Evolutionary conservation across 257 asterid species (phyloP), one percentile per base, ranked within the genome.

Genomic region (Solanum chaucha): DNA sequence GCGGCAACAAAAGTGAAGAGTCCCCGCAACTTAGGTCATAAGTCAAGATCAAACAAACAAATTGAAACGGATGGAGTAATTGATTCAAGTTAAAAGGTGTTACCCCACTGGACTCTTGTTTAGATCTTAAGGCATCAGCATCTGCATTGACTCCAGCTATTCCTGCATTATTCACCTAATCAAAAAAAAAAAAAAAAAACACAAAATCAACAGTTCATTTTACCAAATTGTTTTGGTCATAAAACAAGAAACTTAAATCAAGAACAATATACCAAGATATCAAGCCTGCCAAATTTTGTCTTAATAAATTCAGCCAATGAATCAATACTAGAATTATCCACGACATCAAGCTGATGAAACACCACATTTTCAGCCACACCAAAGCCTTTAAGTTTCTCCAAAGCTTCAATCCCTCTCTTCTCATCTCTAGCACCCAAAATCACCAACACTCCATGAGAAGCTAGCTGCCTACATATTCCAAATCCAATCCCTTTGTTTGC

Each of bases 401-500:
- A 55, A 87, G 98, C 95, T 89, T 92, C 94, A 80, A 87, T 28
- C 2, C 96, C 96, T 77, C 89, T 92, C 24, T 88, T 90, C 46
- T 87, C 91, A 84, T 94, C 90, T 88, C 98, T 91, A 1, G 94
- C 94, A 5, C 95, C 92, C 38, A 92, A 35, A 83, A 92, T 89
- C 51, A 93, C 98, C 5, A 86, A 80, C 20, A 93, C 71, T 10
- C 95, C 95, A 41, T 90, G 44, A 73, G 91, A 88, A 26, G 91
- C 93, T 41, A 94, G 90, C 86, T 94, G 94, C 89, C 89, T 89
- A 11, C 94, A 92, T 28, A 94, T 91, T 58, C 90, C 97, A 0
- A 94, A 86, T 9, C 97, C 97, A 6, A 92, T 93, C 77, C 97
- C 97, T 86, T 89, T 94, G 77, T 92, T 94, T 51, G 92, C 93